Evolutionary conservation across 73 alveolate species (phyloP).

Genomic region (Paraurostyla sp.): DNA sequence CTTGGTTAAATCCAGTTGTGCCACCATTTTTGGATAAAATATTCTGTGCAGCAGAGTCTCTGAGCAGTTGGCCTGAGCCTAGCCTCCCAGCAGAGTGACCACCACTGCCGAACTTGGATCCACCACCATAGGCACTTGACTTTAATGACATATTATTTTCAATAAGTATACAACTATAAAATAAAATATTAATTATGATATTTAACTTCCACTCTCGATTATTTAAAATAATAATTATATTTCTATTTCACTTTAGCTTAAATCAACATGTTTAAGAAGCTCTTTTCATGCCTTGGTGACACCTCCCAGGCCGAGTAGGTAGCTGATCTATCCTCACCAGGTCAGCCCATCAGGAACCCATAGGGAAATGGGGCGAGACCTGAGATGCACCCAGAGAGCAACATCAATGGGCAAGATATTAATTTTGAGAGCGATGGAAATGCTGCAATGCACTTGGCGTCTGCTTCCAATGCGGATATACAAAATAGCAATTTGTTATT

Average conservation of each 20-base stretch:
- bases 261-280: conserved; percentile 11
- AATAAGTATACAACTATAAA: conserved; percentile 25
- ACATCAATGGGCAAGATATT: background rate
- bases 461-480: too few species aligned
- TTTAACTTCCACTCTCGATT: background rate
- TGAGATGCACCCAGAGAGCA: background rate
- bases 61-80: conserved; percentile 11
- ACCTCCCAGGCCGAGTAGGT: background rate
- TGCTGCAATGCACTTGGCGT: too few species aligned
- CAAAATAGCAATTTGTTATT: background rate
- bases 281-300: conserved; percentile 1
- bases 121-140: too few species aligned
- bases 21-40: background rate
- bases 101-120: too few species aligned
- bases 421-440: background rate
- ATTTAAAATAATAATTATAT: background rate
- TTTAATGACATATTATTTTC: conserved; percentile 33
- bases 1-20: background rate
- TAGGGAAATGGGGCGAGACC: background rate
- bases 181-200: conserved; percentile 18
- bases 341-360: background rate
- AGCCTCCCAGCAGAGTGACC: conserved; percentile 7
- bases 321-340: background rate
- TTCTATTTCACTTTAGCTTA: background rate
- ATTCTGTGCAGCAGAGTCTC: conserved; percentile 12